Conservation (phyloP, 2,329 filamentous ascomycete species). For the Nigrospora sphaerica region DNA sequence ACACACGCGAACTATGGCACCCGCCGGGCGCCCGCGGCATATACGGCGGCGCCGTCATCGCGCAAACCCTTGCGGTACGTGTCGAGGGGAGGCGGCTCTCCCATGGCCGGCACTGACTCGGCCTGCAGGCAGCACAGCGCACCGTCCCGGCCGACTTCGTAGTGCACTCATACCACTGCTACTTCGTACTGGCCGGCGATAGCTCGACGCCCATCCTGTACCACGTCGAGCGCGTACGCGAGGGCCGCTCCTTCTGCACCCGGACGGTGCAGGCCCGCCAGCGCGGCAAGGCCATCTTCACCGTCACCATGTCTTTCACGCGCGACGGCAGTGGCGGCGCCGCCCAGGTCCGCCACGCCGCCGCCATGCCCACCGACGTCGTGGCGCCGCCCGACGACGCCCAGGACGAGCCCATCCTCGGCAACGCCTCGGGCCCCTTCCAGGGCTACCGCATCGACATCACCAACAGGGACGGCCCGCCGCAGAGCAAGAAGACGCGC, state of each 20-base stretch:
- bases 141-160: conserved; percentile 77
- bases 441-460: conserved; percentile 37
- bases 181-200: conserved; percentile 90
- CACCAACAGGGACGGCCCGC: conserved; percentile 31
- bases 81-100: background rate
- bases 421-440: conserved; percentile 36
- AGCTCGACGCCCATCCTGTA: conserved; percentile 81
- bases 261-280: conserved; percentile 94
- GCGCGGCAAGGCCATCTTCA: conserved; percentile 84
- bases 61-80: conserved; percentile 48
- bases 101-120: background rate
- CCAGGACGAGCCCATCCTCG: conserved; percentile 38
- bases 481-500: conserved; percentile 58
- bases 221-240: conserved; percentile 88
- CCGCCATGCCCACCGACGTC: conserved; percentile 44
- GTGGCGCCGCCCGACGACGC: conserved; percentile 30
- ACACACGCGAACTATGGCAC: conserved; percentile 86
- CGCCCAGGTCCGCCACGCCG: conserved; percentile 57
- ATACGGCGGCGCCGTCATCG: conserved; percentile 88
- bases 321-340: conserved; percentile 50
- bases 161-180: conserved; percentile 97
- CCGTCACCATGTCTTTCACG: conserved; percentile 86
- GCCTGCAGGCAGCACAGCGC: conserved; percentile 70
- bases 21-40: conserved; percentile 87
- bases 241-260: conserved; percentile 84